Evolutionary conservation across 805 yeast species (phyloP).

Genomic region (Ogataea paradorogensis): DNA sequence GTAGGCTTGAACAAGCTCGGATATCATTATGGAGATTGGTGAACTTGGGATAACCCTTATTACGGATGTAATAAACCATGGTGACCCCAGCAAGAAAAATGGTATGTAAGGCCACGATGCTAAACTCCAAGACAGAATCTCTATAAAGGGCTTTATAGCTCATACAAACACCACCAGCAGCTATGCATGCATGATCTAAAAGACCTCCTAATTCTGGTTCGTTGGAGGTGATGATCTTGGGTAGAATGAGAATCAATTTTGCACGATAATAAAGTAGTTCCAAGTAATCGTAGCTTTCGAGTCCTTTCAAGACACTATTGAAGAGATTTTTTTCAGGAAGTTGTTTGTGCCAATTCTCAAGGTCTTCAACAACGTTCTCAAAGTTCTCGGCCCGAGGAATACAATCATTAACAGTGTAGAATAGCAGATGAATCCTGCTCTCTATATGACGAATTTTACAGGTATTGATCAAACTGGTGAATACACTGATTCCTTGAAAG

Average conservation of each 20-base stretch:
- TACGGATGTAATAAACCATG: slow-evolving; percentile 26
- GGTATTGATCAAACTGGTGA: slow-evolving; percentile 19
- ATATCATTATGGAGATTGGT: slow-evolving; percentile 26
- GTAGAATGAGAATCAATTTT: slow-evolving; percentile 15
- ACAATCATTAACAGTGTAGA: slow-evolving; percentile 16
- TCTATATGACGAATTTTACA: slow-evolving; percentile 21
- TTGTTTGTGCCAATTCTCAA: slow-evolving; percentile 16
- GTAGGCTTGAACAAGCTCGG: slow-evolving; percentile 27
- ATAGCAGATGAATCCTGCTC: slow-evolving; percentile 18
- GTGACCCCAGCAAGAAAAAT: slow-evolving; percentile 28
- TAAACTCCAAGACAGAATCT: slow-evolving; percentile 23
- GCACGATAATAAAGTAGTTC: slow-evolving; percentile 21
- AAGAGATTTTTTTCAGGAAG: slow-evolving; percentile 15
- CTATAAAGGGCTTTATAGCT: slow-evolving; percentile 19
- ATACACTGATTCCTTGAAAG: slow-evolving; percentile 15
- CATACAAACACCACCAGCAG: slow-evolving; percentile 25
- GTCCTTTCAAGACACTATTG: slow-evolving; percentile 11
- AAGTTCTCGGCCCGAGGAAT: slow-evolving; percentile 16
- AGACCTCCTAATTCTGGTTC: slow-evolving; percentile 10
- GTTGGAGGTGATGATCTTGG: slow-evolving; percentile 18
- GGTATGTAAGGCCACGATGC: slow-evolving; percentile 24
- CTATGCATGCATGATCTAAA: slow-evolving; percentile 19
- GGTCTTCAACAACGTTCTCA: slow-evolving; percentile 13
- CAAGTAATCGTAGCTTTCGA: slow-evolving; percentile 22
- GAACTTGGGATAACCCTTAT: slow-evolving; percentile 19